Conservation (phyloP, 768 basidiomycete genomes). For the Termitomyces sp. region DNA sequence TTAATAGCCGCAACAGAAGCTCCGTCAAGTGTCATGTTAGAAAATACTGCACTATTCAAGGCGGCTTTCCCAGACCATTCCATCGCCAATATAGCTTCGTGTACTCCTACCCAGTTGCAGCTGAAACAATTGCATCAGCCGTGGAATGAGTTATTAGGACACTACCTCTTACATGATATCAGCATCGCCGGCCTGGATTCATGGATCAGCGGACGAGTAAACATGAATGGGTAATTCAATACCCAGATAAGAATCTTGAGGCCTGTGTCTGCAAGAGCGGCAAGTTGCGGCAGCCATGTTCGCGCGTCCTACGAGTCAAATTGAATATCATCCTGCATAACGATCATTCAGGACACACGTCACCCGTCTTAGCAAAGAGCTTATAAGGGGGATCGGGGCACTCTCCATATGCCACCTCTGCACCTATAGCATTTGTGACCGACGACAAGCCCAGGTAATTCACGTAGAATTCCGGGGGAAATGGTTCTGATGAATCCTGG, state of each 20-base stretch:
- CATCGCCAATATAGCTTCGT: slow-evolving; percentile 39
- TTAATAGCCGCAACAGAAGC: slow-evolving; percentile 56
- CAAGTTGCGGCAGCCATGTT: slow-evolving; percentile 49
- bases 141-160: neutral
- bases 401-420: slow-evolving; percentile 44
- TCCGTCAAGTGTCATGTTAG: slow-evolving; percentile 57
- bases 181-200: slow-evolving; percentile 43
- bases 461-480: slow-evolving; percentile 59
- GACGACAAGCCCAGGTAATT: slow-evolving; percentile 38
- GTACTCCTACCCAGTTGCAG: slow-evolving; percentile 48
- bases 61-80: slow-evolving; percentile 44
- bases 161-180: slow-evolving; percentile 43
- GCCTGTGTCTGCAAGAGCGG: slow-evolving; percentile 41
- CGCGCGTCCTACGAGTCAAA: slow-evolving; percentile 43
- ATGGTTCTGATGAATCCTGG: slow-evolving; percentile 49
- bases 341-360: slow-evolving; percentile 35
- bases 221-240: neutral
- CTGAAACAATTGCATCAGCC: slow-evolving; percentile 20
- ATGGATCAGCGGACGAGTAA: slow-evolving; percentile 15
- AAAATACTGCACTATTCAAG: slow-evolving; percentile 37
- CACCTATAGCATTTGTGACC: slow-evolving; percentile 41
- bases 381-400: slow-evolving; percentile 43
- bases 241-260: slow-evolving; percentile 51
- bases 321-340: slow-evolving; percentile 30
- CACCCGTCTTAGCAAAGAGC: slow-evolving; percentile 51